Conservation (phyloP, 2,329 filamentous ascomycete species). For the Bipolaris cookei region DNA sequence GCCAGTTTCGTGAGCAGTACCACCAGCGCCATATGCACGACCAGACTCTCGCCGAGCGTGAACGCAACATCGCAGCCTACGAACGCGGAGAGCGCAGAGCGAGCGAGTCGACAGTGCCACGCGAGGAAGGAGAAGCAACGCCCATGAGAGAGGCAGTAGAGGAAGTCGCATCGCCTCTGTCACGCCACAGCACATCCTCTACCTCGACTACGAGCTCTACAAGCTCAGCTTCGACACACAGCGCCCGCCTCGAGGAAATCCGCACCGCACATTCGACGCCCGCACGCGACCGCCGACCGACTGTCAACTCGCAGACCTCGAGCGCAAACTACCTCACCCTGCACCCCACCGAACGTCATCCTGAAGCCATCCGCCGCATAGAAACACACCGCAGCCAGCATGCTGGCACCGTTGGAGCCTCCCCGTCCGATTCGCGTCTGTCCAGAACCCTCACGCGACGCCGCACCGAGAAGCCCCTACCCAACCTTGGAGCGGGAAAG, state of each 20-base stretch:
- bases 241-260: conserved; percentile 38
- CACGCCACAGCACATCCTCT: conserved; percentile 33
- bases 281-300: conserved; percentile 25
- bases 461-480: conserved; percentile 61
- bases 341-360: conserved; percentile 64
- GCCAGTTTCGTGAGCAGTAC: conserved; percentile 37
- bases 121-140: conserved; percentile 17
- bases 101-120: conserved; percentile 9
- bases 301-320: conserved; percentile 27
- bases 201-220: conserved; percentile 28
- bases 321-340: conserved; percentile 32
- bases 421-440: conserved; percentile 49
- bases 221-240: conserved; percentile 20
- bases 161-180: conserved; percentile 31
- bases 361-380: conserved; percentile 73
- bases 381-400: conserved; percentile 75
- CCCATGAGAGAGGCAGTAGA: conserved; percentile 18
- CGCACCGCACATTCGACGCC: conserved; percentile 32
- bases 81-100: conserved; percentile 12
- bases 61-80: conserved; percentile 10
- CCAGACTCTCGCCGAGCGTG: conserved; percentile 18
- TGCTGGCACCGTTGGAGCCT: conserved; percentile 68
- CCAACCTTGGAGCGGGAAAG: conserved; percentile 73
- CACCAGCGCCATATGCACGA: conserved; percentile 29
- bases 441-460: conserved; percentile 50